These are phyloP conservation scores for Hortaea werneckii DNA, from an alignment of 2,329 filamentous ascomycete species.

Conservation along the genomic window DNA sequence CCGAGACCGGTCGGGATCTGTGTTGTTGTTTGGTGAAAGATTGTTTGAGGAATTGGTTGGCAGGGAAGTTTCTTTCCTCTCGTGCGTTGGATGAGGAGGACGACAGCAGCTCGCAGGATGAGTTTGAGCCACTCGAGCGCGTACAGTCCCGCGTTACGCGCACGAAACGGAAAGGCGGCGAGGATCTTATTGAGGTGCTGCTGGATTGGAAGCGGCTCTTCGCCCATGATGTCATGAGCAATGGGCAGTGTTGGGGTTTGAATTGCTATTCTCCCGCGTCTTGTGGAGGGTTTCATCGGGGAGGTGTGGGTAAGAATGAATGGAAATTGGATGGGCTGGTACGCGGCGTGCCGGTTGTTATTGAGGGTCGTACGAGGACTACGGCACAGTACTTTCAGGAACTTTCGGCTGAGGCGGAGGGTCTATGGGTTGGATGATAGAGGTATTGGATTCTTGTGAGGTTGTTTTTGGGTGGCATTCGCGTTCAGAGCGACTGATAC, in stretches of 20 bases:
- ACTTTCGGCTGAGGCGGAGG: neutral
- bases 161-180: neutral
- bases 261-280: neutral
- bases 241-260: neutral
- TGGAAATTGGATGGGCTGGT: neutral
- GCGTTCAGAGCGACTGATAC: no score
- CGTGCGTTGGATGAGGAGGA: neutral
- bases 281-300: neutral
- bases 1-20: neutral
- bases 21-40: neutral
- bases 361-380: neutral
- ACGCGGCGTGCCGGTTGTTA: neutral
- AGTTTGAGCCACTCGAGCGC: neutral
- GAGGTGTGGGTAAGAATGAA: neutral
- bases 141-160: neutral
- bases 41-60: neutral
- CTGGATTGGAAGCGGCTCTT: neutral
- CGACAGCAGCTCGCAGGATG: neutral
- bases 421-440: neutral
- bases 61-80: neutral
- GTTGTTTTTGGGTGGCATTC: no score
- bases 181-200: neutral
- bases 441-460: no score
- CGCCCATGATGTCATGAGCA: neutral
- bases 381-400: neutral